These are phyloP conservation scores for Sphaerulina vaccinii DNA, from an alignment of 2,329 filamentous ascomycete genomes.

Conservation along the genomic window DNA sequence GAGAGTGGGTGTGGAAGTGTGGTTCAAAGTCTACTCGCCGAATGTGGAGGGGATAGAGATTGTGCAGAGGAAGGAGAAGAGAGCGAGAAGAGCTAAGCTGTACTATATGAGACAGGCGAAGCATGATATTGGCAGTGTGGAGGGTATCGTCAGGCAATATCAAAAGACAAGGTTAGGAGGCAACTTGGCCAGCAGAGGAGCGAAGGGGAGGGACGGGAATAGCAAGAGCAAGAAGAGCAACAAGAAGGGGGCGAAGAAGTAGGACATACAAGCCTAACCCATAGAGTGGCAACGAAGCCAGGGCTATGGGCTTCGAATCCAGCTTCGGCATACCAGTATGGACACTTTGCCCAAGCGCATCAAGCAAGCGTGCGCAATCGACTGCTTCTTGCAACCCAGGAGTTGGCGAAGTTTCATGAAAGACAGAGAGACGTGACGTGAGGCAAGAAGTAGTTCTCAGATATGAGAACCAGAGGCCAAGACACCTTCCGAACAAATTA, in stretches of 20 bases:
- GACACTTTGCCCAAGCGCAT: too few species aligned
- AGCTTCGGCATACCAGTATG: too few species aligned
- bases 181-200: slow-evolving; percentile 26
- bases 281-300: too few species aligned
- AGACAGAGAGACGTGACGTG: too few species aligned
- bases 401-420: too few species aligned
- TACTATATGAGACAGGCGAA: slow-evolving; percentile 87
- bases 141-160: slow-evolving; percentile 72
- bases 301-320: too few species aligned
- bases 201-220: slow-evolving; percentile 34
- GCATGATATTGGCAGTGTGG: slow-evolving; percentile 84
- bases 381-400: too few species aligned
- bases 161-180: slow-evolving; percentile 53
- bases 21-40: slow-evolving; percentile 92
- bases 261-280: too few species aligned
- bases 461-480: too few species aligned
- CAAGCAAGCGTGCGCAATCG: too few species aligned
- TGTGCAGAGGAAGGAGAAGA: slow-evolving; percentile 80
- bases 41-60: slow-evolving; percentile 89
- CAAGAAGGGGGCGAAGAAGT: slow-evolving; percentile 29
- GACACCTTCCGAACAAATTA: too few species aligned
- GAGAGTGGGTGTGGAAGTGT: slow-evolving; percentile 90
- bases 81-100: slow-evolving; percentile 80
- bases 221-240: slow-evolving; percentile 36
- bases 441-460: too few species aligned